Conservation (phyloP, 805 yeast genomes). For the Nakazawaea pomicola region DNA sequence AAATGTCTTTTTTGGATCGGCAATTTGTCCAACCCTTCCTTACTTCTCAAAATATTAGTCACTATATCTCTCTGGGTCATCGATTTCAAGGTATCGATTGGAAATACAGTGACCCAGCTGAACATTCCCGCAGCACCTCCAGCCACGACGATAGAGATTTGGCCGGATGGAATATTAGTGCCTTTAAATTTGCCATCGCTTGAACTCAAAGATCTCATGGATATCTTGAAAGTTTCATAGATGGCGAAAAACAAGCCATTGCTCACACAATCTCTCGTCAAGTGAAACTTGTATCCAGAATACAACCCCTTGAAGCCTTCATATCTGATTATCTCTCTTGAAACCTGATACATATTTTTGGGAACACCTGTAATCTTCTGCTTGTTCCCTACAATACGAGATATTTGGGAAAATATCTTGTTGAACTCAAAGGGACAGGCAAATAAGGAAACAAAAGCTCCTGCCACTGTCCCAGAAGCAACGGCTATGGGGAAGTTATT, state of each 20-base stretch:
- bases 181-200: slow-evolving; percentile 10
- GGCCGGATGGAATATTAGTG: slow-evolving; percentile 26
- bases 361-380: slow-evolving; percentile 21
- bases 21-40: slow-evolving; percentile 39
- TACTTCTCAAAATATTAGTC: slow-evolving; percentile 52
- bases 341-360: slow-evolving; percentile 33
- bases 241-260: slow-evolving; percentile 70
- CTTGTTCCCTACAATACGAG: slow-evolving; percentile 35
- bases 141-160: slow-evolving; percentile 52
- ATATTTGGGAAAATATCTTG: slow-evolving; percentile 75
- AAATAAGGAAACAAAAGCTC: slow-evolving; percentile 54
- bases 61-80: slow-evolving; percentile 71
- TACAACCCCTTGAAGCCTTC: slow-evolving; percentile 65
- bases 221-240: slow-evolving; percentile 67
- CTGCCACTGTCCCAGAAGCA: slow-evolving; percentile 61
- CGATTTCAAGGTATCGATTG: slow-evolving; percentile 77
- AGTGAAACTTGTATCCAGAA: slow-evolving; percentile 67
- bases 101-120: slow-evolving; percentile 73
- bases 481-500: slow-evolving; percentile 43
- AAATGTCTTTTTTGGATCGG: slow-evolving; percentile 29
- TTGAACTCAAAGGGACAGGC: slow-evolving; percentile 87
- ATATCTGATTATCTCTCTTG: slow-evolving; percentile 46
- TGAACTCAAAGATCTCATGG: slow-evolving; percentile 26
- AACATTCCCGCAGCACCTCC: slow-evolving; percentile 79
- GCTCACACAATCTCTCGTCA: slow-evolving; percentile 63